phyloP scores from a whole-genome alignment of 352 stramenopile species.

The Pythium vanterpoolii region DNA sequence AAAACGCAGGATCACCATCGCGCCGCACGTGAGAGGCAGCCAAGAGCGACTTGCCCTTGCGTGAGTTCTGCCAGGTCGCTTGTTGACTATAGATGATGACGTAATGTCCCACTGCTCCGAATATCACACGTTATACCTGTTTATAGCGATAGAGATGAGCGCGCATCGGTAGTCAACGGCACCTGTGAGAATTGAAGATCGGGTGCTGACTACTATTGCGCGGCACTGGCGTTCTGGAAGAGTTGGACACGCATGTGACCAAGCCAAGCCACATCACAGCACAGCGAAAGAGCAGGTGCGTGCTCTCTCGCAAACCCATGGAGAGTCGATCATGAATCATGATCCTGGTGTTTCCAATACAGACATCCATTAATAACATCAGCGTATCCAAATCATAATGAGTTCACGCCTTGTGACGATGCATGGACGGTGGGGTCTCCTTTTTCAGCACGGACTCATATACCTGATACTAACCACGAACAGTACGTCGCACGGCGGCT shows the following conservation, averaged over 20 bases:
- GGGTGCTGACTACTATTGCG: not conserved
- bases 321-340: not conserved
- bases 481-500: not conserved
- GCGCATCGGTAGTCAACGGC: no score
- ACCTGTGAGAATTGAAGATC: slow-evolving; percentile 2
- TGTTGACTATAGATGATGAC: not conserved
- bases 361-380: no score
- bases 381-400: no score
- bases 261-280: not conserved
- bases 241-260: slow-evolving; percentile 2
- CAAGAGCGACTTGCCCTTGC: not conserved
- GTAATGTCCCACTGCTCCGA: not conserved
- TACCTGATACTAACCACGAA: no score
- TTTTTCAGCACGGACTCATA: no score
- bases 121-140: not conserved
- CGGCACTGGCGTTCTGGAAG: not conserved
- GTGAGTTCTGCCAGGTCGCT: not conserved
- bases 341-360: no score
- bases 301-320: not conserved
- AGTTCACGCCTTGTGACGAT: no score
- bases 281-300: no score
- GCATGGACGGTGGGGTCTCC: no score
- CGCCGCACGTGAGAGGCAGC: not conserved
- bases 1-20: not conserved
- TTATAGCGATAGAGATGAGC: not conserved